Evolutionary conservation across 768 basidiomycete genomes (phyloP), one percentile per base, ranked within the genome.

Genomic region (Hygrocybe punicea): DNA sequence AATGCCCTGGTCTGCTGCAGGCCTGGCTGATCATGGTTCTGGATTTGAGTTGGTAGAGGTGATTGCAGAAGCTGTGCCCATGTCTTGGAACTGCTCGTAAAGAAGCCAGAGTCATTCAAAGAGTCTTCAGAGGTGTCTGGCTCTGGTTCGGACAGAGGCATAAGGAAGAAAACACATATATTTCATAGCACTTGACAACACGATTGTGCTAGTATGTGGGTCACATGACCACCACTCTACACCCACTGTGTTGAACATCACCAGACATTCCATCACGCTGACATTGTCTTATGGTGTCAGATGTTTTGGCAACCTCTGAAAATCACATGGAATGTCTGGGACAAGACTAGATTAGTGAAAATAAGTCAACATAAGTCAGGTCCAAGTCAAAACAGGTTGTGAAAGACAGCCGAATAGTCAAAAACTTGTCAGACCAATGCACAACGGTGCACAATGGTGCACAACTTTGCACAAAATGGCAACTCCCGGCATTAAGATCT

Each of bases 191-290:
- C 23, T 47, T 17, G 16, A 47, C 5, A 17, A 23, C 45, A 47
- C 45, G 17, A 47, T 47, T 17, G 17, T n/a, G n/a, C n/a, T 17
- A 47, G 17, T 5, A 17, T n/a, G 37, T 13, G 19, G 51, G 35
- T 52, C 51, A 52, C 51, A 35, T 52, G 51, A 35, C 11, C 19
- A 19, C 19, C 19, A 39, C 45, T 39, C 51, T n/a, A n/a, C n/a
- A n/a, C n/a, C n/a, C n/a, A n/a, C n/a, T n/a, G n/a, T n/a, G n/a
- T n/a, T n/a, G n/a, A n/a, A n/a, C n/a, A n/a, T n/a, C n/a, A n/a
- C n/a, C n/a, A n/a, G n/a, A n/a, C n/a, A n/a, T n/a, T 52, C 37
- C 51, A 52, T 35, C 35, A n/a, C 36, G 51, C 34, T 13, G 16
- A 52, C 36, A n/a, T 35, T 52, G 34, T 52, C 37, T 24, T 16